These are phyloP conservation scores for Thelonectria discophora DNA, from an alignment of 2,329 filamentous ascomycete genomes.

Conservation along the genomic window DNA sequence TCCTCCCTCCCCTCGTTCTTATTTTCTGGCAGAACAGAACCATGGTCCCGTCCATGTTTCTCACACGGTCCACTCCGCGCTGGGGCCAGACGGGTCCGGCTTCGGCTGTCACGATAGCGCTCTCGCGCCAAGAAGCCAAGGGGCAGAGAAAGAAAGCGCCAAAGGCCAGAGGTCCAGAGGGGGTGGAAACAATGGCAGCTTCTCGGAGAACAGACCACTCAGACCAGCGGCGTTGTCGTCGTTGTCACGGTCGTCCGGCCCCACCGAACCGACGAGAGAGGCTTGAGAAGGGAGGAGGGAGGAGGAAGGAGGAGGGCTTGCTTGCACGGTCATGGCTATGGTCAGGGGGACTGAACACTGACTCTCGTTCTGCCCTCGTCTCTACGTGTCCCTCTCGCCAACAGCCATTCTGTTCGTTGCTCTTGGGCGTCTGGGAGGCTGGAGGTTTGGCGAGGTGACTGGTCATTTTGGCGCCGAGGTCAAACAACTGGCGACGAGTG, in stretches of 20 bases:
- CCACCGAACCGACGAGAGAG: slow-evolving; percentile 22
- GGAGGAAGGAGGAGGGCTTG: too few relatives aligned
- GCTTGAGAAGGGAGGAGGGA: too few relatives aligned
- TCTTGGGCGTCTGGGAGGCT: slow-evolving; percentile 17
- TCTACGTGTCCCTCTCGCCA: slow-evolving; percentile 33
- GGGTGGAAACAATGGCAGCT: not conserved
- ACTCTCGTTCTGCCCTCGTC: slow-evolving; percentile 22
- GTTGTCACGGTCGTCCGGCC: slow-evolving; percentile 6
- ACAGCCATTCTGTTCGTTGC: not conserved
- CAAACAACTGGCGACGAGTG: slow-evolving; percentile 13
- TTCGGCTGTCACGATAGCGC: slow-evolving; percentile 30
- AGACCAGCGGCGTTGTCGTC: slow-evolving; percentile 9
- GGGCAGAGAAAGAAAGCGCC: slow-evolving; percentile 9
- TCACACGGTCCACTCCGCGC: slow-evolving; percentile 14
- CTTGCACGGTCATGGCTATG: not conserved
- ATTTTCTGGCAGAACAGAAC: too few relatives aligned
- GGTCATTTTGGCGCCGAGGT: slow-evolving; percentile 34
- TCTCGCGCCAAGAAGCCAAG: slow-evolving; percentile 28
- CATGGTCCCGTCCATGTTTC: slow-evolving; percentile 9
- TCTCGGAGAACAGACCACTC: slow-evolving; percentile 4
- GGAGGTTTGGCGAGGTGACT: slow-evolving; percentile 33
- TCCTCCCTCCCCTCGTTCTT: slow-evolving; percentile 9
- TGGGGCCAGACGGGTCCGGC: slow-evolving; percentile 24
- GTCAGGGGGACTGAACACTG: not conserved
- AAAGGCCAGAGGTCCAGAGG: slow-evolving; percentile 1